A percentile compares a stretch with the other conserved stretches of the same genome.
Evolutionary conservation across 1,139 yeast genomes (phyloP).

Genomic region (Scheffersomyces titani): DNA sequence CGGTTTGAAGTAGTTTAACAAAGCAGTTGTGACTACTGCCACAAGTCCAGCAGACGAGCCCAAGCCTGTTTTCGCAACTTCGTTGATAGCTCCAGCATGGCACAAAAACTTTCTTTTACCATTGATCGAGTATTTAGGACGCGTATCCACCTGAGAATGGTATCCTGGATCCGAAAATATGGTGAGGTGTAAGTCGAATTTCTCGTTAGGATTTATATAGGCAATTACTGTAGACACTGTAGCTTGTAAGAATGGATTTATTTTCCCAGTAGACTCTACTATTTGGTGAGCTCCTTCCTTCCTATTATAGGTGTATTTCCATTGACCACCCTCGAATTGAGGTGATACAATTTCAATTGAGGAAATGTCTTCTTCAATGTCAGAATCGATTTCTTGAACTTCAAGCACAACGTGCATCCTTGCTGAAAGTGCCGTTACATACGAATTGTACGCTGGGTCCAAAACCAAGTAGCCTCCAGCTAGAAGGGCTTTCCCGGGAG

Average conservation of each 20-base stretch:
- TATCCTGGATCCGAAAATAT: slow-evolving; percentile 87
- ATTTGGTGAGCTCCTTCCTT: slow-evolving; percentile 2
- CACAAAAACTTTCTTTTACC: slow-evolving; percentile 51
- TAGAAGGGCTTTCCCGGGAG: slow-evolving; percentile 92
- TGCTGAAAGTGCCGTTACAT: slow-evolving; percentile 85
- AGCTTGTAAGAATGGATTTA: slow-evolving; percentile 78
- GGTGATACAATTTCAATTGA: slow-evolving; percentile 64
- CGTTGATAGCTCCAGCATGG: slow-evolving; percentile 60
- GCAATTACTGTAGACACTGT: slow-evolving; percentile 57
- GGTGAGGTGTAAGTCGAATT: slow-evolving; percentile 48
- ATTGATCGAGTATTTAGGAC: slow-evolving; percentile 27
- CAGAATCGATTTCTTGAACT: slow-evolving; percentile 7
- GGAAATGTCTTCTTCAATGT: slow-evolving; percentile 10
- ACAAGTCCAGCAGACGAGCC: slow-evolving; percentile 97
- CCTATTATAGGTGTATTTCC: slow-evolving; percentile 52
- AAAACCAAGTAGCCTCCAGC: slow-evolving; percentile 95
- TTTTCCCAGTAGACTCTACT: slow-evolving; percentile 26
- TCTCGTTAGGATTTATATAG: slow-evolving; percentile 41
- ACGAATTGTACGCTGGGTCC: slow-evolving; percentile 72
- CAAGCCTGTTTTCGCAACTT: slow-evolving; percentile 90
- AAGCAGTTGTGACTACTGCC: slow-evolving; percentile 73
- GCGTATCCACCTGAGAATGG: slow-evolving; percentile 69
- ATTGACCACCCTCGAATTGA: slow-evolving; percentile 71
- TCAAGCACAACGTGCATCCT: slow-evolving; percentile 79
- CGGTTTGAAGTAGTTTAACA: slow-evolving; percentile 48